Base-by-base conservation (phyloP, 176 grass and related monocot species). In the Stipa capillata region DNA sequence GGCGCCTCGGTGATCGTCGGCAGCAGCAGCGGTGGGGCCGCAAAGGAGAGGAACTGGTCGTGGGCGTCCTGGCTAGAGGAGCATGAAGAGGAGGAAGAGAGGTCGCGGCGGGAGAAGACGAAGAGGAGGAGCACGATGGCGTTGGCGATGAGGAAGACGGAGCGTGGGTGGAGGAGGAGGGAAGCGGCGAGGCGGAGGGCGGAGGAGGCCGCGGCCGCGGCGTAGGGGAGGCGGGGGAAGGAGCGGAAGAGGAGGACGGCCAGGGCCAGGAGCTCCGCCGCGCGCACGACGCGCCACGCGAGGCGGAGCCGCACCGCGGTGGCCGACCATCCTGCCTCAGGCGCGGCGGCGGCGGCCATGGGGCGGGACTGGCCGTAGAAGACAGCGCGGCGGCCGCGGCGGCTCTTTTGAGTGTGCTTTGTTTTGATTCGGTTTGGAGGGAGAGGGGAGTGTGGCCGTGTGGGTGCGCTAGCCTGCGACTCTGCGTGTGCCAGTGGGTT, bases 51-150 rank as follows among this genome's bases (percentile, higher is more conserved):
- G 79, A 56, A 17, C 28, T 43, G 35, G 45, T 45, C 54, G 1
- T 54, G 72, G 34, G 43, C 54, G 42, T 42, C 72, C 44, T 2
- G 8, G 37, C 18, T 1, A 43, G 43, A 57, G 44, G 54, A 61
- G 17, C n/a, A n/a, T n/a, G 87, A 7, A 17, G 60, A 51, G 6
- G n/a, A n/a, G n/a, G n/a, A n/a, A n/a, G n/a, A n/a, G n/a, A 24
- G 40, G 32, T 92, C 81, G 50, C 63, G 79, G 84, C 72, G 68
- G 69, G 76, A 88, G 47, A 79, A 50, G 28, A 10, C 76, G 39
- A 90, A 24, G 71, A 97, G 89, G 61, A 57, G 28, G 52, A 97
- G 13, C 82, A 97, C 76, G 84, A 91, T 87, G 72, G 55, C 76
- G 79, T 92, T 85, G 65, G 58, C 85, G 54, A 84, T 42, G 85